Conservation (phyloP, 2,329 filamentous ascomycete species). For the Graphilbum fragrans region DNA sequence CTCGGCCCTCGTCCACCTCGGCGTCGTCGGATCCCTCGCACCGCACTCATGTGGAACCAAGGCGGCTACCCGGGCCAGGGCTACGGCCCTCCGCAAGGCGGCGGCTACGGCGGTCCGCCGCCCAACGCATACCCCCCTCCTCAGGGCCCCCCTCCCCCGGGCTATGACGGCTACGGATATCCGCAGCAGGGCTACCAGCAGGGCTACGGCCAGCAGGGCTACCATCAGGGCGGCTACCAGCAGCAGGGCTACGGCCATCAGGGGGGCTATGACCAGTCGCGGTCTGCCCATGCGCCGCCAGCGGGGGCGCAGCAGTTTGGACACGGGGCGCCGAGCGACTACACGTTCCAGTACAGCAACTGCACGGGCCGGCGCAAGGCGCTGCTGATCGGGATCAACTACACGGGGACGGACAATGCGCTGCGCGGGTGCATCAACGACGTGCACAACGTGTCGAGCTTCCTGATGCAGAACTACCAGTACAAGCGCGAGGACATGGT, state of each 20-base stretch:
- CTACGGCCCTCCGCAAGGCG: slow-evolving; percentile 11
- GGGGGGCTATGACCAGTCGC: background rate
- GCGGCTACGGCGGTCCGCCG: slow-evolving; percentile 5
- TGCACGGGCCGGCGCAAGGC: slow-evolving; percentile 65
- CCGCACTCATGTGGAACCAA: slow-evolving; percentile 2
- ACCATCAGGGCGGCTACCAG: background rate
- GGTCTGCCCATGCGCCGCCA: slow-evolving; percentile 30
- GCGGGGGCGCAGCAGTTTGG: slow-evolving; percentile 45
- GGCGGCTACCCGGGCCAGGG: slow-evolving; percentile 15
- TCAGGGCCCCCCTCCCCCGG: slow-evolving; percentile 6
- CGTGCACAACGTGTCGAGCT: slow-evolving; percentile 62
- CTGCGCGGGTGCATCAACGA: slow-evolving; percentile 72
- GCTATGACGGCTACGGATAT: slow-evolving; percentile 9
- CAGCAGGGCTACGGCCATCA: background rate
- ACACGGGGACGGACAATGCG: slow-evolving; percentile 60
- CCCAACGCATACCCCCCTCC: slow-evolving; percentile 4
- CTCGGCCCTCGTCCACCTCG: background rate
- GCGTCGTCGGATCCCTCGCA: background rate
- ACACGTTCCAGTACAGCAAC: slow-evolving; percentile 65
- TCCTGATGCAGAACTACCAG: slow-evolving; percentile 53
- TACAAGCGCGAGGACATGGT: slow-evolving; percentile 76
- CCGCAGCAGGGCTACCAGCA: background rate
- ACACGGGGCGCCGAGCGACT: slow-evolving; percentile 54
- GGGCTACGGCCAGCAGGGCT: slow-evolving; percentile 17
- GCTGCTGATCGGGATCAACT: slow-evolving; percentile 70